phyloP scores from a whole-genome alignment of 176 grass and related monocot genomes.

The Triticum timopheevii region DNA sequence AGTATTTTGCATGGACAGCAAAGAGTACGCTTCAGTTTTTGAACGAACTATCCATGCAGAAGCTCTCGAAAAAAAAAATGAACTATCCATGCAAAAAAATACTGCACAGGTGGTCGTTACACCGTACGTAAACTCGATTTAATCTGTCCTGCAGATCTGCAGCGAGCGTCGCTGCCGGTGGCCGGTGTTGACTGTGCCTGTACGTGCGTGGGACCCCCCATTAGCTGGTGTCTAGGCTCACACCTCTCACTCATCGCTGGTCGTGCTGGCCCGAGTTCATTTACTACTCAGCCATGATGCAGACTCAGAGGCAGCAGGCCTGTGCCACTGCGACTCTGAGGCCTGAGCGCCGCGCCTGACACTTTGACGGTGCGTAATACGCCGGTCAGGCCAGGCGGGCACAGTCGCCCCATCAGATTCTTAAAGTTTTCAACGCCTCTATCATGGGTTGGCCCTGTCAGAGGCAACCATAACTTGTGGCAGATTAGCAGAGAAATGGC shows the following conservation, averaged over 20 bases:
- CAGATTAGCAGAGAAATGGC: not conserved
- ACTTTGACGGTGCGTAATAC: not conserved
- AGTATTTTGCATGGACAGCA: not conserved
- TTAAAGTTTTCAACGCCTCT: constrained; percentile 53
- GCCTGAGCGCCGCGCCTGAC: not conserved
- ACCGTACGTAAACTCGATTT: not conserved
- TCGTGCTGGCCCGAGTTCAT: not conserved
- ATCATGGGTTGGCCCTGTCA: constrained; percentile 33
- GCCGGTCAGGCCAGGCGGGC: not conserved
- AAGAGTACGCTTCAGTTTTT: not conserved
- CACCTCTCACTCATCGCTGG: not conserved
- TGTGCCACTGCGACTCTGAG: not conserved
- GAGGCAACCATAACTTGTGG: not conserved
- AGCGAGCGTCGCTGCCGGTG: not conserved
- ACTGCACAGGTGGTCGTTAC: not conserved
- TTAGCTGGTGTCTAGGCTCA: not conserved
- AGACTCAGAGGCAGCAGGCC: not conserved
- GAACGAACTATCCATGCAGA: not conserved
- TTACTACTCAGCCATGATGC: not conserved
- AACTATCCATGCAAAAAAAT: not conserved
- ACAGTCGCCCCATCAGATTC: not conserved
- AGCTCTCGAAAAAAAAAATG: no score
- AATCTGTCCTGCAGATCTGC: not conserved
- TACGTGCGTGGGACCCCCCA: not conserved
- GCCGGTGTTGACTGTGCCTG: not conserved